These are phyloP conservation scores for Trichoderma breve DNA, from an alignment of 2,329 filamentous ascomycete genomes.

Conservation along the genomic window DNA sequence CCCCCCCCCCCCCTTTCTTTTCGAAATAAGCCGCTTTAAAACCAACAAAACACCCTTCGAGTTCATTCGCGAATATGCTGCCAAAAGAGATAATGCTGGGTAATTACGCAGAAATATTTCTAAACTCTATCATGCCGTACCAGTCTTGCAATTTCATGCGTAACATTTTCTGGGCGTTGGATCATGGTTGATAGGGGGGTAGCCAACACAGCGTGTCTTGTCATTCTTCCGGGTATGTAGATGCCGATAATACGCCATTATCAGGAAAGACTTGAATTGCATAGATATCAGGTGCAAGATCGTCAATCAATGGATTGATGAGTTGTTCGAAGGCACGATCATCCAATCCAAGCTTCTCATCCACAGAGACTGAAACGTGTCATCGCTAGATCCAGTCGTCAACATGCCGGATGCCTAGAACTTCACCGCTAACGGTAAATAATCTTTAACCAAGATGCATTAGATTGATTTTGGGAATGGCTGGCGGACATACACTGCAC, in stretches of 20 bases:
- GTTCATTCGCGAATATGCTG: neutral
- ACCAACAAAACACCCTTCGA: neutral
- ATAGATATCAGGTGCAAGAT: neutral
- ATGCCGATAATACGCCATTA: neutral
- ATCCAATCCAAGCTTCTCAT: neutral
- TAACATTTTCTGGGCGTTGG: neutral
- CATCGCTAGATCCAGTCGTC: neutral
- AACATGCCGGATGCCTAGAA: too few relatives aligned
- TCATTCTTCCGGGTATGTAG: neutral
- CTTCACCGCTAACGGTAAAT: neutral
- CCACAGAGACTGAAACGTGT: neutral
- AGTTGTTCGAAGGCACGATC: neutral
- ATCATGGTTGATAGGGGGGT: neutral
- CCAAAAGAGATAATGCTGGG: neutral
- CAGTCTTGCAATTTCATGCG: neutral
- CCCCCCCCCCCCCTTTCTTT: too few relatives aligned
- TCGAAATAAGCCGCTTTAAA: neutral
- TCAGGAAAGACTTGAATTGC: neutral
- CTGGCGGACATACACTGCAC: fast-evolving
- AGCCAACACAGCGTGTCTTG: neutral
- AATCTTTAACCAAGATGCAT: neutral
- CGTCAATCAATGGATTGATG: neutral
- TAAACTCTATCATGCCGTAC: neutral
- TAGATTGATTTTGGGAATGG: neutral
- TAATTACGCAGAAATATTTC: neutral